phyloP scores from a whole-genome alignment of 176 grass and related monocot species.

The Thinopyrum elongatum region DNA sequence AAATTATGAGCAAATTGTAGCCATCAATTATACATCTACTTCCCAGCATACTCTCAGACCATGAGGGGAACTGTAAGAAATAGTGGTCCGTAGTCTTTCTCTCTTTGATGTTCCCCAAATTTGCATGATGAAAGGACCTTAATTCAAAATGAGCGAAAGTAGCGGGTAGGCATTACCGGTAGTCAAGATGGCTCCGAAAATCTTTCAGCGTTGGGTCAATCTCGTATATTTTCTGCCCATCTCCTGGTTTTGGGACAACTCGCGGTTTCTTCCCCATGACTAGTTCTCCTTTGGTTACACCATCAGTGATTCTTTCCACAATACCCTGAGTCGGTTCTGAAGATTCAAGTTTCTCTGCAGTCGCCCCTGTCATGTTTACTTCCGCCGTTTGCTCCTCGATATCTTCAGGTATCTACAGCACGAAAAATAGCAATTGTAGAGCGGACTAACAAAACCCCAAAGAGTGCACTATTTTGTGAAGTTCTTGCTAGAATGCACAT shows the following conservation, averaged over 20 bases:
- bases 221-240: slow-evolving; percentile 79
- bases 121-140: slow-evolving; percentile 11
- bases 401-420: slow-evolving; percentile 35
- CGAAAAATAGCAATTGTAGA: background rate
- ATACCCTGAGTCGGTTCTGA: slow-evolving; percentile 14
- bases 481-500: background rate
- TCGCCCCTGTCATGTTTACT: slow-evolving; percentile 10
- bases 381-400: slow-evolving; percentile 11
- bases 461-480: background rate
- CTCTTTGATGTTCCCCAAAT: background rate
- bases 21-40: background rate
- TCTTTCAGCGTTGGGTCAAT: slow-evolving; percentile 68
- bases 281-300: slow-evolving; percentile 25
- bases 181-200: slow-evolving; percentile 60
- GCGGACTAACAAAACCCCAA: background rate
- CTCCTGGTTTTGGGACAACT: slow-evolving; percentile 54
- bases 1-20: background rate
- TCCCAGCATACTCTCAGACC: background rate
- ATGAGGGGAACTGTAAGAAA: background rate
- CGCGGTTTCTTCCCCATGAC: slow-evolving; percentile 48
- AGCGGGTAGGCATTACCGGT: slow-evolving; percentile 52
- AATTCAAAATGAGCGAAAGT: background rate
- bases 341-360: slow-evolving; percentile 27
- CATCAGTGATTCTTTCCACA: background rate
- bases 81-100: background rate